Conservation (phyloP, 2,329 filamentous ascomycete species). For the Phaeosphaeriaceae sp. region DNA sequence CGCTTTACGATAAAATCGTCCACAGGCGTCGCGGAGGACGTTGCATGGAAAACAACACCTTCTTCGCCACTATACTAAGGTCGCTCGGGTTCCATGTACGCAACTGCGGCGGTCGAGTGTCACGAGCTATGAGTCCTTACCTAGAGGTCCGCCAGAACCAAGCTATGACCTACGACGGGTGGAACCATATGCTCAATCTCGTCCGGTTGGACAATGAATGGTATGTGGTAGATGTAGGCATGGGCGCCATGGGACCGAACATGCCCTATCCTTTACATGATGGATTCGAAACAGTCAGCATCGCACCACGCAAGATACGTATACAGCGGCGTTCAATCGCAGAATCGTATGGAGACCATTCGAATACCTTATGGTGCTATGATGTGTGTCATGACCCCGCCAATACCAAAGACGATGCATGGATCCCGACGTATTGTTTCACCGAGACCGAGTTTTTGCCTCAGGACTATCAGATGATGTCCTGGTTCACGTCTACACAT, state of each 20-base stretch:
- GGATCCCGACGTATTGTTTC: conserved; percentile 20
- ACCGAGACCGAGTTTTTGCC: conserved; percentile 31
- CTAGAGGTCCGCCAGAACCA: conserved; percentile 14
- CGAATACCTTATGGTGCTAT: conserved; percentile 16
- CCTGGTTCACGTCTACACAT: conserved; percentile 28
- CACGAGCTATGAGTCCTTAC: conserved; percentile 18
- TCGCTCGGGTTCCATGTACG: conserved; percentile 55
- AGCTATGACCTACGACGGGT: conserved; percentile 15
- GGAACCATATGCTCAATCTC: conserved; percentile 52
- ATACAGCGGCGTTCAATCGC: conserved; percentile 15
- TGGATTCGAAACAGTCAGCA: conserved; percentile 19
- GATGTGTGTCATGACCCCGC: conserved; percentile 13
- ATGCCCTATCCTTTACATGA: conserved; percentile 14
- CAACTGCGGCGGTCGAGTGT: conserved; percentile 22
- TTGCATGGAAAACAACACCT: conserved; percentile 64
- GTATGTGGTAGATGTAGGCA: conserved; percentile 47
- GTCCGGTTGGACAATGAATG: conserved; percentile 34
- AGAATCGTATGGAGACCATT: conserved; percentile 14
- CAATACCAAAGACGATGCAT: conserved; percentile 1
- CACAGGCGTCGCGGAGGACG: conserved; percentile 57
- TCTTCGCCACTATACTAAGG: conserved; percentile 58
- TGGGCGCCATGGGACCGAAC: conserved; percentile 30
- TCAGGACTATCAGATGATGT: conserved; percentile 31
- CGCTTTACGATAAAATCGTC: conserved; percentile 57
- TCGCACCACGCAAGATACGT: conserved; percentile 13